Evolutionary conservation across 768 basidiomycete species (phyloP).

Genomic region (Boletus reticuloceps): DNA sequence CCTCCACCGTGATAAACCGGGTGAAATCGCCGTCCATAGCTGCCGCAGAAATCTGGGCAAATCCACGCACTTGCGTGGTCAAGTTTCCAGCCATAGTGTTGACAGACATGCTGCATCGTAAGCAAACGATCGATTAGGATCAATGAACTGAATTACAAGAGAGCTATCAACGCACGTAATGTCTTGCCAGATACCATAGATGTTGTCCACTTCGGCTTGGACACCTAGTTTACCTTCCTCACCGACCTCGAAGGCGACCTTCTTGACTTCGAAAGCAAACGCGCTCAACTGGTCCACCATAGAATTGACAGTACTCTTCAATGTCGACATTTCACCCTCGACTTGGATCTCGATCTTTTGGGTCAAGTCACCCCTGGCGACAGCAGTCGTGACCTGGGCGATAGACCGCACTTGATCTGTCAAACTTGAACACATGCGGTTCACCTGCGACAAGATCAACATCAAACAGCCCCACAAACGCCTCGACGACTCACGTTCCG

Average conservation of each 20-base stretch:
- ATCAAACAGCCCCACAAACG: background rate
- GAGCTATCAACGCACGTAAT: slow-evolving; percentile 70
- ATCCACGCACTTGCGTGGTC: slow-evolving; percentile 98
- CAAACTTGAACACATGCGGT: slow-evolving; percentile 77
- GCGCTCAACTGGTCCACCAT: slow-evolving; percentile 92
- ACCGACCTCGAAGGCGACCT: slow-evolving; percentile 95
- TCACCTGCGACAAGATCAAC: slow-evolving; percentile 45
- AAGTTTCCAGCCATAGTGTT: slow-evolving; percentile 97
- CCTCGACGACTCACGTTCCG: slow-evolving; percentile 49
- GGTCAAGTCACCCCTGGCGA: slow-evolving; percentile 87
- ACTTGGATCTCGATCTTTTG: slow-evolving; percentile 92
- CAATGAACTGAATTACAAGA: background rate
- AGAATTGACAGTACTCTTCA: slow-evolving; percentile 85
- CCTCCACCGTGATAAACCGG: slow-evolving; percentile 98
- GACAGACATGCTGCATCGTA: slow-evolving; percentile 70
- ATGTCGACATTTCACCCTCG: slow-evolving; percentile 82
- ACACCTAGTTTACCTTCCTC: slow-evolving; percentile 99
- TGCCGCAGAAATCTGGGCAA: slow-evolving; percentile 97
- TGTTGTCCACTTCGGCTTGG: slow-evolving; percentile 93
- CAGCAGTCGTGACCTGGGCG: slow-evolving; percentile 83
- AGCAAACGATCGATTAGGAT: background rate
- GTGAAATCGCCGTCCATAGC: slow-evolving; percentile 99
- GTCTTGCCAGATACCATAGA: slow-evolving; percentile 98
- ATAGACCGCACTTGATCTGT: slow-evolving; percentile 84
- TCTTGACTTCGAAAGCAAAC: slow-evolving; percentile 88